A percentile compares a stretch with the other conserved stretches of the same genome.
Conservation (phyloP, 2,329 filamentous ascomycete genomes). For the Monilinia aucupariae region DNA sequence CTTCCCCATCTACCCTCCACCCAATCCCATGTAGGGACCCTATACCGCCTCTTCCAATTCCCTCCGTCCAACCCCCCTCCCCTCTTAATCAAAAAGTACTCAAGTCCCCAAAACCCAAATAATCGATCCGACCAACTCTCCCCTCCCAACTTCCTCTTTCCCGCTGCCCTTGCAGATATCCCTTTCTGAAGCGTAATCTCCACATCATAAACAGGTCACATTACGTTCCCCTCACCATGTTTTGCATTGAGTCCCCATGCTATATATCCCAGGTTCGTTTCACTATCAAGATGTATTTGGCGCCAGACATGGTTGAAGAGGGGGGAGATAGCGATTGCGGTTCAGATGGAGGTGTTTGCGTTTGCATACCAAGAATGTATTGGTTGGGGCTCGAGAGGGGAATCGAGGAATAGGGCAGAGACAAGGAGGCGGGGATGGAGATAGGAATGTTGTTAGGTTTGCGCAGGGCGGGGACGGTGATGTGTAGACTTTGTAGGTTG, state of each 20-base stretch:
- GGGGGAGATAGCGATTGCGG: background rate
- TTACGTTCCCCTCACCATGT: background rate
- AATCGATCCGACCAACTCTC: background rate
- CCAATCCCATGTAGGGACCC: too few species aligned
- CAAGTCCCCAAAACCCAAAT: background rate
- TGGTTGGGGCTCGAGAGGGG: background rate
- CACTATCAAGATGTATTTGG: background rate
- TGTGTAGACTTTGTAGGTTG: too few species aligned
- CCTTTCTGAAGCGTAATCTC: background rate
- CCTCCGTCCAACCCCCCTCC: background rate
- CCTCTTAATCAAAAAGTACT: background rate
- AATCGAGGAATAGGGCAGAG: too few species aligned
- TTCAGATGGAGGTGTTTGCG: background rate
- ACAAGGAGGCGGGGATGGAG: too few species aligned
- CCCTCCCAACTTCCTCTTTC: background rate
- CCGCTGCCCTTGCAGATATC: background rate
- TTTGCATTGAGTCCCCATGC: conserved; percentile 5
- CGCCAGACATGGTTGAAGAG: conserved; percentile 7
- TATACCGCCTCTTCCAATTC: too few species aligned
- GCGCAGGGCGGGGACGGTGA: background rate
- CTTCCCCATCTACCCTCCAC: too few species aligned
- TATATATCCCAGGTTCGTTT: background rate
- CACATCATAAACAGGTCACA: background rate
- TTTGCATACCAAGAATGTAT: conserved; percentile 7
- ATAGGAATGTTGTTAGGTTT: accelerated